These are phyloP conservation scores for Vitis labrusca DNA, from an alignment of 164 flowering plant species.

Conservation along the genomic window DNA sequence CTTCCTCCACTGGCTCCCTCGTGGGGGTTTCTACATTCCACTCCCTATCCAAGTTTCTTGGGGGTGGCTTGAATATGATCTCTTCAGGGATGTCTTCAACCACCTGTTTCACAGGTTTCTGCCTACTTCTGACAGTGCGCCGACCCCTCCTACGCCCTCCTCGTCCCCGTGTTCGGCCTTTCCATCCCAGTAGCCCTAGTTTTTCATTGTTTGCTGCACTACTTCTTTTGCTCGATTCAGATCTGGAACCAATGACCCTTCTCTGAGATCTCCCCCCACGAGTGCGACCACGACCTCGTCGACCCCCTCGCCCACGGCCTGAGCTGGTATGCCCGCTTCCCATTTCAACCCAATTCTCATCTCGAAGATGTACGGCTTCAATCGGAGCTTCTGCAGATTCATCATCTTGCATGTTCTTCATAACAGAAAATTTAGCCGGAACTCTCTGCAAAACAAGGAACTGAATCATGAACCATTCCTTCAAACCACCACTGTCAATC, in stretches of 20 bases:
- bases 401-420: constrained; percentile 37
- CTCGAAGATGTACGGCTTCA: constrained; percentile 28
- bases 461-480: background rate
- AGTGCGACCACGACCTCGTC: constrained; percentile 43
- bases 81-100: constrained; percentile 18
- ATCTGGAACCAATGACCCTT: constrained; percentile 32
- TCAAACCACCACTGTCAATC: too few species aligned
- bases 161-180: constrained; percentile 51
- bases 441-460: constrained; percentile 34
- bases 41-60: constrained; percentile 20
- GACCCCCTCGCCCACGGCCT: constrained; percentile 44
- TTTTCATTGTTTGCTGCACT: constrained; percentile 23
- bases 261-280: constrained; percentile 53
- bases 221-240: constrained; percentile 29
- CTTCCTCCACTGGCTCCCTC: constrained; percentile 26
- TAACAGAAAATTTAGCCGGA: constrained; percentile 38
- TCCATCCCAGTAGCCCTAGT: constrained; percentile 35
- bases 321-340: constrained; percentile 27
- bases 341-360: constrained; percentile 39
- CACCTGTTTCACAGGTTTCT: constrained; percentile 35
- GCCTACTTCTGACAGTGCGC: constrained; percentile 46
- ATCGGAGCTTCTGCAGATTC: constrained; percentile 26
- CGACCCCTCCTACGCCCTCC: constrained; percentile 57
- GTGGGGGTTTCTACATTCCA: constrained; percentile 38
- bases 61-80: constrained; percentile 11